Evolutionary conservation across 1,284 basidiomycete genomes (phyloP).

Genomic region (Tylopilus orsonianus): DNA sequence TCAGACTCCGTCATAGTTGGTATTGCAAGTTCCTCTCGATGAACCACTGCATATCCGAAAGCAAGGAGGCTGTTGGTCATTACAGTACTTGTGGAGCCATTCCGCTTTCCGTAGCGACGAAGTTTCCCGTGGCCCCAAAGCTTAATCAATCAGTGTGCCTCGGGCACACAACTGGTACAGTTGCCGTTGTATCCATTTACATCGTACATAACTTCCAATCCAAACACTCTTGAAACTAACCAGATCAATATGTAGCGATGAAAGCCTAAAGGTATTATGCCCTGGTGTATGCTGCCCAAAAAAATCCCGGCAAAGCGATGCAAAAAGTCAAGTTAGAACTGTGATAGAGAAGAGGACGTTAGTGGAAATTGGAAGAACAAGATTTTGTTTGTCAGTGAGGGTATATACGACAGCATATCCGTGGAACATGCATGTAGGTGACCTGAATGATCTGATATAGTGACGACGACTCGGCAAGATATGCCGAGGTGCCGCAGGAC

Average conservation of each 20-base stretch:
- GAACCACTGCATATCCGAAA: too few species aligned
- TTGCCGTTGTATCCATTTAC: too few species aligned
- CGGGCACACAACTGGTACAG: too few species aligned
- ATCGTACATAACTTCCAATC: neutral
- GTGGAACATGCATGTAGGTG: too few species aligned
- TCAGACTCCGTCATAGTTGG: too few species aligned
- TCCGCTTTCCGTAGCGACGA: too few species aligned
- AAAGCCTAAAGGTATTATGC: conserved; percentile 13
- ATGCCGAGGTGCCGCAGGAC: neutral
- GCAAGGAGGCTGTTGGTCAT: too few species aligned
- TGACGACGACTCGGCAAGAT: neutral
- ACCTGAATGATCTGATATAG: too few species aligned
- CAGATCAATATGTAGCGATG: neutral
- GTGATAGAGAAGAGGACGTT: neutral
- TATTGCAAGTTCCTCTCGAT: too few species aligned
- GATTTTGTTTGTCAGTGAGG: neutral
- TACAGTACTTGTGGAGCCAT: too few species aligned
- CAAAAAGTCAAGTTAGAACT: neutral
- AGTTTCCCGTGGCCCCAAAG: too few species aligned
- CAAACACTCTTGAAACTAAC: neutral
- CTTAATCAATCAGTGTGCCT: too few species aligned
- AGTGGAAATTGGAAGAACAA: neutral
- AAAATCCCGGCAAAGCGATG: conserved; percentile 2
- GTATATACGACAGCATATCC: conserved; percentile 15
- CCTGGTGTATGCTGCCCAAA: neutral